Conservation (phyloP, 495 filamentous ascomycete species). For the Penicillium salamii region DNA sequence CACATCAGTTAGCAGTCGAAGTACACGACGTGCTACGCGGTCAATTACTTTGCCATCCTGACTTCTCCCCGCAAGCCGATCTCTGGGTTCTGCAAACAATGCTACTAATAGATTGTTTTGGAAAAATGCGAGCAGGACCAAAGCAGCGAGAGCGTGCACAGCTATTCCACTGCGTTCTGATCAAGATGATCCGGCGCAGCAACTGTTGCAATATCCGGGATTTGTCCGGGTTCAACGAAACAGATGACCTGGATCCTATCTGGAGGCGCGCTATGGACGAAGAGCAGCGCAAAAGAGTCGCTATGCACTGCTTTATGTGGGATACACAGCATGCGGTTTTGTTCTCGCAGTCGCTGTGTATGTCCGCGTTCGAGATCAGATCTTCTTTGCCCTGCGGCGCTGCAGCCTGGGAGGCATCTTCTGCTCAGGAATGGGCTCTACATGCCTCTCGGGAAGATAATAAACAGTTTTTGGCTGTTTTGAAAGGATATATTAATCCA, state of each 20-base stretch:
- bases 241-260: conserved; percentile 31
- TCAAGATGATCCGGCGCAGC: conserved; percentile 56
- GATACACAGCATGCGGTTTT: conserved; percentile 56
- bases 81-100: conserved; percentile 56
- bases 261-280: conserved; percentile 50
- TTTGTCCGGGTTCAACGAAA: conserved; percentile 22
- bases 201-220: conserved; percentile 45
- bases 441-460: conserved; percentile 26
- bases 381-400: conserved; percentile 46
- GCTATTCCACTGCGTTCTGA: conserved; percentile 55
- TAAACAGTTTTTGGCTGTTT: conserved; percentile 39
- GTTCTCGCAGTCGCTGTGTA: conserved; percentile 56
- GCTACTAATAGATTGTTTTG: conserved; percentile 58
- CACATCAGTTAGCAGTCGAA: conserved; percentile 52
- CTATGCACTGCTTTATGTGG: conserved; percentile 59
- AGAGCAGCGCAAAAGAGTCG: conserved; percentile 53
- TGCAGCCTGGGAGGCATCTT: conserved; percentile 49
- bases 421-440: conserved; percentile 44
- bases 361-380: conserved; percentile 56
- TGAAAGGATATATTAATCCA: conserved; percentile 52
- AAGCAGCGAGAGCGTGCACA: conserved; percentile 55
- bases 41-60: conserved; percentile 38
- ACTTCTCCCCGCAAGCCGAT: conserved; percentile 46
- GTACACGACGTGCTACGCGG: conserved; percentile 48
- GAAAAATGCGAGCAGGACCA: conserved; percentile 53